phyloP scores from a whole-genome alignment of 495 filamentous ascomycete species.

The Aspergillus leporis region DNA sequence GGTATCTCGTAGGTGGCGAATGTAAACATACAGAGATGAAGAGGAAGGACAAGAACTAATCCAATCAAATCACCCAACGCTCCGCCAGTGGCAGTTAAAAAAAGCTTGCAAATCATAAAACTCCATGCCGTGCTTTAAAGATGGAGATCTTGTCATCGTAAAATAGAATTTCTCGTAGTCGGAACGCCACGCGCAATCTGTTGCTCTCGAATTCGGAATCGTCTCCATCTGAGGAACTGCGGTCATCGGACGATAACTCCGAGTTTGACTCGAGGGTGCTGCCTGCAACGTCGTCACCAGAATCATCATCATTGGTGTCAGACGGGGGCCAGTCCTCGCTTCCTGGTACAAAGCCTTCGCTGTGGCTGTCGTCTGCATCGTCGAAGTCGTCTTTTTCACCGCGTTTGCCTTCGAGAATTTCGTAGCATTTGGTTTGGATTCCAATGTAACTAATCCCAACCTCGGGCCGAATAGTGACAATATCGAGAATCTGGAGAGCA shows the following conservation, averaged over 20 bases:
- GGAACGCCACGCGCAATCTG: constrained; percentile 54
- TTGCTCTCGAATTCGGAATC: constrained; percentile 51
- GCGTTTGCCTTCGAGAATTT: constrained; percentile 71
- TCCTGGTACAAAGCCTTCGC: constrained; percentile 45
- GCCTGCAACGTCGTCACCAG: constrained; percentile 45
- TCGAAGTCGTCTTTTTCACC: constrained; percentile 45
- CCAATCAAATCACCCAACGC: not conserved
- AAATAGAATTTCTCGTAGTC: constrained; percentile 81
- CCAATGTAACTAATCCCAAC: constrained; percentile 82
- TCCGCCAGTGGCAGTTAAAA: constrained; percentile 3
- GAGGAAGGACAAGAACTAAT: not conserved
- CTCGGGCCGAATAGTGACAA: constrained; percentile 83
- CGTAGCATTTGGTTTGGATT: constrained; percentile 81
- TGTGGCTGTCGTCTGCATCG: constrained; percentile 36
- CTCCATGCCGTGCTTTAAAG: constrained; percentile 76
- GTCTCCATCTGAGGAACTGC: constrained; percentile 48
- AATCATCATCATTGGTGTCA: constrained; percentile 49
- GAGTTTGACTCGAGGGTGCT: constrained; percentile 42
- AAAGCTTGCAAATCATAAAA: constrained; percentile 50
- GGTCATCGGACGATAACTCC: constrained; percentile 37
- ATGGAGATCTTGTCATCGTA: constrained; percentile 87
- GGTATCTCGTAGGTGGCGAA: constrained; percentile 20
- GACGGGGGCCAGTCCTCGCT: constrained; percentile 43
- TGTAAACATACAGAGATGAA: constrained; percentile 6
- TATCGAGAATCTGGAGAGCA: constrained; percentile 80